Evolutionary conservation across 164 flowering plant genomes (phyloP).

Genomic region (Liquidambar formosana): DNA sequence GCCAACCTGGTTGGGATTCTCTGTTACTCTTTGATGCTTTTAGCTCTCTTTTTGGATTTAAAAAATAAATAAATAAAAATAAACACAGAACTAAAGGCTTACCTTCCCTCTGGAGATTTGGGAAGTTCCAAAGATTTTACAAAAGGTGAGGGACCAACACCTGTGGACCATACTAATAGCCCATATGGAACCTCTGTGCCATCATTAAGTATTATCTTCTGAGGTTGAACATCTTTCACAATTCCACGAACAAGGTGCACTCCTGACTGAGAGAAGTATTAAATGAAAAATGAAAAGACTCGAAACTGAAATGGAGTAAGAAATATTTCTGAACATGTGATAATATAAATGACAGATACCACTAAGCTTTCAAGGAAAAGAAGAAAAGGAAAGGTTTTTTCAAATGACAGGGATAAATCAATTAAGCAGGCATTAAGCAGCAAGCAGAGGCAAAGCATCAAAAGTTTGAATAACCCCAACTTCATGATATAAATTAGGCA

Average conservation of each 20-base stretch:
- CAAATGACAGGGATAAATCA: no score
- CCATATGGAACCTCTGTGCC: slow-evolving; percentile 97
- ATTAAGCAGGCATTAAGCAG: no score
- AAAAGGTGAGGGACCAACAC: slow-evolving; percentile 94
- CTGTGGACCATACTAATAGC: slow-evolving; percentile 96
- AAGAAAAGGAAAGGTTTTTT: neutral
- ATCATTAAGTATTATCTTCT: slow-evolving; percentile 77
- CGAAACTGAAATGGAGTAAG: neutral
- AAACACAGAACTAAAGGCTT: neutral
- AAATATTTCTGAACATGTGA: neutral
- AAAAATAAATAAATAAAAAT: no score
- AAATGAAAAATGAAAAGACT: neutral
- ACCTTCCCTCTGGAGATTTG: slow-evolving; percentile 96
- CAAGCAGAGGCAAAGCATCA: neutral
- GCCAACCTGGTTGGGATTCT: no score
- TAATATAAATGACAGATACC: no score
- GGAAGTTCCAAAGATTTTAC: slow-evolving; percentile 56
- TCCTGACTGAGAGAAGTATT: slow-evolving; percentile 72
- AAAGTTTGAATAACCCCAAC: neutral
- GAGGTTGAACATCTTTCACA: slow-evolving; percentile 81
- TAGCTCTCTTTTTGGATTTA: no score
- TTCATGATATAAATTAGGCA: no score
- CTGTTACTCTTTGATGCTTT: no score
- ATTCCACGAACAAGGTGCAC: slow-evolving; percentile 92
- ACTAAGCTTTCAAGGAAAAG: neutral